Conservation (phyloP, 2,329 filamentous ascomycete genomes). For the Rugonectria rugulosa region DNA sequence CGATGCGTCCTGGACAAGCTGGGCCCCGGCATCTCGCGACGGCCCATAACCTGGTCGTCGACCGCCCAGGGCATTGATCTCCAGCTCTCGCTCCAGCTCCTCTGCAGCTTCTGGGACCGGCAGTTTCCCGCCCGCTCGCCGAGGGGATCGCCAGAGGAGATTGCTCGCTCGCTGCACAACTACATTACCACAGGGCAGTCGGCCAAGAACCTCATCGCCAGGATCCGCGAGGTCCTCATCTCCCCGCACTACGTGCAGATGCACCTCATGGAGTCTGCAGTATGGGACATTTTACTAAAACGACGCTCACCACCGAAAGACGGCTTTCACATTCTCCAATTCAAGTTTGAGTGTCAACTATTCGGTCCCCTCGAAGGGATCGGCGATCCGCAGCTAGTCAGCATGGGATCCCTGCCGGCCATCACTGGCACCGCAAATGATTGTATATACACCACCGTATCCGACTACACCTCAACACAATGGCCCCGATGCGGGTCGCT, state of each 20-base stretch:
- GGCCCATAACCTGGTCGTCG: slow-evolving; percentile 43
- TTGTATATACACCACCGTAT: slow-evolving; percentile 44
- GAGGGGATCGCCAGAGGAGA: slow-evolving; percentile 44
- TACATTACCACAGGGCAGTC: slow-evolving; percentile 42
- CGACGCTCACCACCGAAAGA: slow-evolving; percentile 42
- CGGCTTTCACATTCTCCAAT: slow-evolving; percentile 46
- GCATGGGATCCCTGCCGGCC: slow-evolving; percentile 41
- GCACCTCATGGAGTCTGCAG: slow-evolving; percentile 47
- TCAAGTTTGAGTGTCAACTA: slow-evolving; percentile 46
- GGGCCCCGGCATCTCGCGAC: slow-evolving; percentile 44
- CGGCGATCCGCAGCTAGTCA: slow-evolving; percentile 40
- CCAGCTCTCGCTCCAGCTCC: slow-evolving; percentile 44
- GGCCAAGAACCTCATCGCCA: slow-evolving; percentile 39
- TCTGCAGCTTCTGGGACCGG: slow-evolving; percentile 47
- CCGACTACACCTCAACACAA: slow-evolving; percentile 41
- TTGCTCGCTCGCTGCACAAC: slow-evolving; percentile 41
- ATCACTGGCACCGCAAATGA: slow-evolving; percentile 46
- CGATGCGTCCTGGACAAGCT: slow-evolving; percentile 46
- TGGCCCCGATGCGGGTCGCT: slow-evolving; percentile 45
- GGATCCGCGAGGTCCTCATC: slow-evolving; percentile 41
- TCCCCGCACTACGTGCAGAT: slow-evolving; percentile 48
- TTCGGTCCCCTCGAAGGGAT: slow-evolving; percentile 41
- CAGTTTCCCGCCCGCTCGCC: slow-evolving; percentile 45
- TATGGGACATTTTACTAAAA: slow-evolving; percentile 47
- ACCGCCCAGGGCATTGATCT: slow-evolving; percentile 44